These are phyloP conservation scores for Diophrys appendiculata DNA, from an alignment of 73 alveolate genomes.

Conservation along the genomic window DNA sequence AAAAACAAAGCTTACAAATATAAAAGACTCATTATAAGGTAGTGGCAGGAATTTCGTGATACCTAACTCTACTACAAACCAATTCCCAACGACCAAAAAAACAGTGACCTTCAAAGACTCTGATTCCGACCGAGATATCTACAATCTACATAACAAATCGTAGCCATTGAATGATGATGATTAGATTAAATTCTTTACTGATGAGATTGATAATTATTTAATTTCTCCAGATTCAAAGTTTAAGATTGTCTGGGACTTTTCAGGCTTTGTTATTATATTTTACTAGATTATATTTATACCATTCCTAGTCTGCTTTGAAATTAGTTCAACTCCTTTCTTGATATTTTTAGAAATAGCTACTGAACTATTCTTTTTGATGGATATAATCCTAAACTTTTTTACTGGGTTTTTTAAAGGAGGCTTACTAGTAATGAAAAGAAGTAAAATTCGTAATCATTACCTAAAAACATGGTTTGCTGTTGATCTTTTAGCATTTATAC, in stretches of 20 bases:
- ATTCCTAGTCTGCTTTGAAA: not conserved
- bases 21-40: too few species aligned
- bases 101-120: too few species aligned
- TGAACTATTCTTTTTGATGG: slow-evolving; percentile 13
- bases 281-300: not conserved
- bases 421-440: not conserved
- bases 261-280: not conserved
- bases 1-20: too few species aligned
- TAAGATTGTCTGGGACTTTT: not conserved
- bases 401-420: slow-evolving; percentile 1
- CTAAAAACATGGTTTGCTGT: not conserved
- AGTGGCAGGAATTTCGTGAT: too few species aligned
- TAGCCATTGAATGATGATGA: slow-evolving; percentile 6
- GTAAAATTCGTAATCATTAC: not conserved
- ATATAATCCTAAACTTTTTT: not conserved
- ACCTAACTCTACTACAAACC: too few species aligned
- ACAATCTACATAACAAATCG: too few species aligned
- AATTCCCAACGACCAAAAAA: too few species aligned
- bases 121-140: too few species aligned
- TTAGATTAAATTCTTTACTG: not conserved
- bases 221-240: not conserved
- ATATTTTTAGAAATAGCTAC: not conserved
- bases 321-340: not conserved
- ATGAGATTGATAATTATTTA: not conserved
- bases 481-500: not conserved